Evolutionary conservation across 2,329 filamentous ascomycete species (phyloP).

Genomic region (Capronia epimyces): DNA sequence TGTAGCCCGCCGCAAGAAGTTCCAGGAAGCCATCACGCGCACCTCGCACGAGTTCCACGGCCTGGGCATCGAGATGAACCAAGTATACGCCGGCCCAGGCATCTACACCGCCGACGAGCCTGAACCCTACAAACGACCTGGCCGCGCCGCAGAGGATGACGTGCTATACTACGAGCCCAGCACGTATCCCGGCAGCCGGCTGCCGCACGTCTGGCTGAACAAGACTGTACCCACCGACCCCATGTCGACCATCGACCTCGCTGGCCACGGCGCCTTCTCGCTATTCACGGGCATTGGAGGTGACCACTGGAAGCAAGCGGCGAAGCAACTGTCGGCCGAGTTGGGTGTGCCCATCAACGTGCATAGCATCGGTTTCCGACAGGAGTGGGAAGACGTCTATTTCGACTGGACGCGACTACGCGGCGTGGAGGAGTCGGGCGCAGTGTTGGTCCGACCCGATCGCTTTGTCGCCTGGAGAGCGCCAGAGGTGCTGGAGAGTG

Average conservation of each 20-base stretch:
- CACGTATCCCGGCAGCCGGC: constrained; percentile 54
- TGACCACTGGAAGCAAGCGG: constrained; percentile 49
- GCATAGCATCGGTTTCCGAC: constrained; percentile 51
- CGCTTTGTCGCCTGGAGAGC: constrained; percentile 53
- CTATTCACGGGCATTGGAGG: constrained; percentile 54
- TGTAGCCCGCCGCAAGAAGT: neutral
- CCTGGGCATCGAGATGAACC: constrained; percentile 56
- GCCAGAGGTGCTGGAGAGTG: too few relatives aligned
- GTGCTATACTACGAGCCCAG: constrained; percentile 42
- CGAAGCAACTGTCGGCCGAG: constrained; percentile 33
- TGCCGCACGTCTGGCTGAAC: constrained; percentile 61
- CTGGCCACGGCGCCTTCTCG: constrained; percentile 50
- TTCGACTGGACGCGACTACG: constrained; percentile 52
- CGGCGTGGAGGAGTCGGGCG: constrained; percentile 54
- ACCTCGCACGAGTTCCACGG: constrained; percentile 43
- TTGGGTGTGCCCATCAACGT: constrained; percentile 46
- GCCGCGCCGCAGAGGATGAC: constrained; percentile 34
- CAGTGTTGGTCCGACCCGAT: constrained; percentile 55
- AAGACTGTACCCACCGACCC: constrained; percentile 39
- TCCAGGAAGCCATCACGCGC: neutral
- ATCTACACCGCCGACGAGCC: constrained; percentile 44
- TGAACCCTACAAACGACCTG: constrained; percentile 1
- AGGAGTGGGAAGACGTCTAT: constrained; percentile 59
- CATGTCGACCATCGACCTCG: constrained; percentile 56
- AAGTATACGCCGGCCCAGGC: constrained; percentile 44